Conservation (phyloP, 352 stramenopile species). For the Phytophthora quininea region DNA sequence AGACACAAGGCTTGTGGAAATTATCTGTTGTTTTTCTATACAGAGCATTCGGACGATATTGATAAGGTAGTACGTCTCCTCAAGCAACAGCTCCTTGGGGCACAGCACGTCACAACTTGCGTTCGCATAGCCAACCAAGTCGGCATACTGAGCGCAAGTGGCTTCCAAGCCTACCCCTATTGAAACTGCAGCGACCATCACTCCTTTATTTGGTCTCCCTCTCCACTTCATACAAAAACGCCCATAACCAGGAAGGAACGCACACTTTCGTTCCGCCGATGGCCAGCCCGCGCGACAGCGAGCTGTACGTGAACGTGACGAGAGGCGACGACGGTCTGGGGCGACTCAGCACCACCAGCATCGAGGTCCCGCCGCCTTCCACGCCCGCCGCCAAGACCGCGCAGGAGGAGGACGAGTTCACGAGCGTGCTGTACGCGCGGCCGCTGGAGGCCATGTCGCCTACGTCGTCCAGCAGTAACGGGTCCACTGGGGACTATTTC, state of each 20-base stretch:
- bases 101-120: too few relatives aligned
- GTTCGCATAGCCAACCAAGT: too few relatives aligned
- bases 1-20: too few relatives aligned
- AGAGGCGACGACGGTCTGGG: slow-evolving; percentile 24
- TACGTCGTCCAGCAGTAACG: slow-evolving; percentile 67
- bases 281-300: slow-evolving; percentile 32
- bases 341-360: slow-evolving; percentile 18
- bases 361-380: slow-evolving; percentile 1
- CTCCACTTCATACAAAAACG: too few relatives aligned
- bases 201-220: background rate
- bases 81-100: too few relatives aligned
- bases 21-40: too few relatives aligned
- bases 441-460: slow-evolving; percentile 47
- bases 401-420: slow-evolving; percentile 37
- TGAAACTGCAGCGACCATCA: too few relatives aligned
- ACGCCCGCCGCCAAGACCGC: background rate
- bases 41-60: too few relatives aligned
- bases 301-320: slow-evolving; percentile 47
- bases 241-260: too few relatives aligned
- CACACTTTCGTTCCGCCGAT: slow-evolving; percentile 3
- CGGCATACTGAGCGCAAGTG: too few relatives aligned
- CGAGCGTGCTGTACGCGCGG: slow-evolving; percentile 34
- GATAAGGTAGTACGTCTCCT: too few relatives aligned
- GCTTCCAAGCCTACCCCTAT: too few relatives aligned
- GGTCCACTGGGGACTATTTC: slow-evolving; percentile 40